Base-by-base conservation (phyloP, 2,329 filamentous ascomycete genomes). In the Neofusicoccum cordaticola region DNA sequence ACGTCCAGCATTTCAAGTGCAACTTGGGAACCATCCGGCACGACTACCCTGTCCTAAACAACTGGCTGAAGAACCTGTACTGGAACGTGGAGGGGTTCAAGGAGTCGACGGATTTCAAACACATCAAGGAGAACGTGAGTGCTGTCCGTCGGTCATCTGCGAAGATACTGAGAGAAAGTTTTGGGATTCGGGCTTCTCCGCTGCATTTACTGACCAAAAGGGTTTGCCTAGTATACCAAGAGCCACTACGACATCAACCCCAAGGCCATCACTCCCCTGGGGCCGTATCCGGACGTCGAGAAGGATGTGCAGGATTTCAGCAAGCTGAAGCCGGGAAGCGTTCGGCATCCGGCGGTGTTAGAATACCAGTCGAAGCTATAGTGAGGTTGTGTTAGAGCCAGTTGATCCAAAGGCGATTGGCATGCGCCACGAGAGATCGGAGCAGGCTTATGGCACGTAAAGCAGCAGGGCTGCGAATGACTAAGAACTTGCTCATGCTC, bases 1-100 rank as follows among this genome's bases (percentile, higher is more conserved):
- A 89, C 70, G 85, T 86, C 12, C 85, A 88, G 77, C 86, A 88
- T 73, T 89, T 89, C 78, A 89, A 88, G 76, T 86, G 85, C 69
- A 88, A 89, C 71, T 72, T 89, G 35, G 85, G 86, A 2, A 87
- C 79, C 11, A 82, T 89, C 47, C 77, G 87, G 5, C 82, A 85
- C 69, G 81, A 85, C 64, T 89, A 89, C 68, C 86, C 86, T 0
- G 79, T 84, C 11, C 69, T 88, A 63, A 80, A 86, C 71, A 85
- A 86, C 67, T 89, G 86, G 85, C 68, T 89, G 67, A 85, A 82
- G 74, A 80, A 80, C 39, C 70, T 87, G 71, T 88, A 88, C 74
- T 87, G 83, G 81, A 82, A 84, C 65, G 79, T 84, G 1, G 69
- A 75, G 17, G 85, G 81, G 0, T 86, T 86, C 66, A 80, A 73